Conservation (phyloP, 805 yeast genomes). For the Metschnikowia vanudenii region DNA sequence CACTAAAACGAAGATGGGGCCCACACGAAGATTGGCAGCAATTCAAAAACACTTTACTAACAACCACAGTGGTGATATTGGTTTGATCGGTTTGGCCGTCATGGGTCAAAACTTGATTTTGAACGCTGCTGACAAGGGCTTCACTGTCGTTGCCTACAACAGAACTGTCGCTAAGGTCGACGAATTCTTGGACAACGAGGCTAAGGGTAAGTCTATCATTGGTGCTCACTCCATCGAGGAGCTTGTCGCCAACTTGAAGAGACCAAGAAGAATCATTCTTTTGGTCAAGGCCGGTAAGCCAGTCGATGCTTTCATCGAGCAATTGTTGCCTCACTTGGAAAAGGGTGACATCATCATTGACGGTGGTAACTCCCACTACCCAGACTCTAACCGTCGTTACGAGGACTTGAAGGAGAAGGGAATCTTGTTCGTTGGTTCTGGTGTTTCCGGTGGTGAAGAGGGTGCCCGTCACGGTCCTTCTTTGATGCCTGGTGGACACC, state of each 20-base stretch:
- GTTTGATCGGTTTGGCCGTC: constrained; percentile 98
- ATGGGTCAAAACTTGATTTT: constrained; percentile 98
- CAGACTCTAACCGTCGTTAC: constrained; percentile 96
- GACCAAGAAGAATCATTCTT: constrained; percentile 93
- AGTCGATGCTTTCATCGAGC: constrained; percentile 87
- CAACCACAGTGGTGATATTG: constrained; percentile 79
- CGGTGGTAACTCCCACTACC: constrained; percentile 99
- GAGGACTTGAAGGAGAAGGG: constrained; percentile 86
- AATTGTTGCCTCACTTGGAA: constrained; percentile 87
- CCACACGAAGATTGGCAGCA: constrained; percentile 1
- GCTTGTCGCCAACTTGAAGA: constrained; percentile 82
- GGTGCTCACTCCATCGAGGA: constrained; percentile 95
- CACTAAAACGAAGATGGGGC: constrained; percentile 2
- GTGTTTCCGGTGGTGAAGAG: constrained; percentile 99
- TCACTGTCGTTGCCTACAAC: constrained; percentile 97
- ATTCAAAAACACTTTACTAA: constrained; percentile 22
- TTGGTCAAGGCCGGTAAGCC: constrained; percentile 97
- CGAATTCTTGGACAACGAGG: constrained; percentile 88
- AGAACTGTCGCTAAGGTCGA: constrained; percentile 96
- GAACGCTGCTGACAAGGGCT: constrained; percentile 98
- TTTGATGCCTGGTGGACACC: constrained; percentile 98
- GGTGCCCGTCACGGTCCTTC: constrained; percentile 99
- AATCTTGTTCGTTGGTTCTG: constrained; percentile 92
- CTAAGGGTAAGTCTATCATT: constrained; percentile 93
- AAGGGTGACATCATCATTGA: constrained; percentile 97